Conservation (phyloP, 2,329 filamentous ascomycete genomes). For the Colletotrichum sp. region DNA sequence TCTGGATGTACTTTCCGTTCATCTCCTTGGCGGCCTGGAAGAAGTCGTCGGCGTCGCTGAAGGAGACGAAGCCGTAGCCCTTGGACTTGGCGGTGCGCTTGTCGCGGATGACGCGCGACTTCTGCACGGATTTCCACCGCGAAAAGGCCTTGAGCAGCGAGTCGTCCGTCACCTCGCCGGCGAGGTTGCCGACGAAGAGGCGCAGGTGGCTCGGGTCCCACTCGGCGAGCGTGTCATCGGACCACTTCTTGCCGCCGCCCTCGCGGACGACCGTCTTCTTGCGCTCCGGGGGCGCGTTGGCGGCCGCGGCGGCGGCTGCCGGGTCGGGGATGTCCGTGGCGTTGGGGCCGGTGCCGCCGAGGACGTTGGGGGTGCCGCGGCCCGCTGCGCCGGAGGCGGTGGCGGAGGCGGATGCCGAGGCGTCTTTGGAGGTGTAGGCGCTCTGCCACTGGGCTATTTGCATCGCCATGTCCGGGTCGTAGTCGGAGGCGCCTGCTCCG, state of each 20-base stretch:
- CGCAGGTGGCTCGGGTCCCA: conserved; percentile 96
- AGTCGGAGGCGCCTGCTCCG: conserved; percentile 42
- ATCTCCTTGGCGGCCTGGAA: conserved; percentile 97
- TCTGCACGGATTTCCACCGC: conserved; percentile 86
- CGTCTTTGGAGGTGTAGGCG: conserved; percentile 62
- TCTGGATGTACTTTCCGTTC: conserved; percentile 99
- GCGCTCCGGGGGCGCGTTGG: conserved; percentile 61
- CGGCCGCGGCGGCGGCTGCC: conserved; percentile 45
- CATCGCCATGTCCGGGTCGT: conserved; percentile 83
- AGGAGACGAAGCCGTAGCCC: conserved; percentile 95
- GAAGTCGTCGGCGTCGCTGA: conserved; percentile 93
- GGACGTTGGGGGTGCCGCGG: conserved; percentile 32
- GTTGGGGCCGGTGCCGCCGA: conserved; percentile 26
- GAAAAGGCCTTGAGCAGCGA: conserved; percentile 93
- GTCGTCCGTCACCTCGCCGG: conserved; percentile 96
- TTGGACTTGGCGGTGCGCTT: conserved; percentile 97
- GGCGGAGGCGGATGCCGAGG: background rate
- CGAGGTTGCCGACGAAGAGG: conserved; percentile 95
- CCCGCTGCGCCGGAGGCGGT: conserved; percentile 26
- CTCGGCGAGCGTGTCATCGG: conserved; percentile 85
- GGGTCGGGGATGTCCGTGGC: conserved; percentile 31
- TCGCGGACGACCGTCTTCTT: conserved; percentile 88
- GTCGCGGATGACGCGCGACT: conserved; percentile 91
- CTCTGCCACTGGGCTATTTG: conserved; percentile 96
- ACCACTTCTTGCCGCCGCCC: conserved; percentile 93